Percentiles rank a stretch among this genome's conserved stretches.
Conservation (phyloP, 2,329 filamentous ascomycete genomes). For the Cryphonectria nitschkei region DNA sequence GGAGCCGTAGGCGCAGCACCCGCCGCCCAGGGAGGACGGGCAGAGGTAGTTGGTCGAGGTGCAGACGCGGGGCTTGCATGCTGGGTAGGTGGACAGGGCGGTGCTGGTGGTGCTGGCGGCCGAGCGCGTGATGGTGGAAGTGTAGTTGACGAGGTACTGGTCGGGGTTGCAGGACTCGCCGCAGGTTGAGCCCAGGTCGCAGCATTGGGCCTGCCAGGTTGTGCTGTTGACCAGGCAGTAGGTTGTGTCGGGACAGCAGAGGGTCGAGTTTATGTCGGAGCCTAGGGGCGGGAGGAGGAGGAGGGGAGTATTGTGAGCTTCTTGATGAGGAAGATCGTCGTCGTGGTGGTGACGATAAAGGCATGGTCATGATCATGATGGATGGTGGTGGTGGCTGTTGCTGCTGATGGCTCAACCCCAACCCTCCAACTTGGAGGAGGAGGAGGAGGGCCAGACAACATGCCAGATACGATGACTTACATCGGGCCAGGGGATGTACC, state of each 20-base stretch:
- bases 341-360: not conserved
- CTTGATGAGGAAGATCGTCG: not conserved
- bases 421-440: not conserved
- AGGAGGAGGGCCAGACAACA: not conserved
- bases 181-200: slow-evolving; percentile 38
- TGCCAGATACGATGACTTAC: not conserved
- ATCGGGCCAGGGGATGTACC: not conserved
- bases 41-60: slow-evolving; percentile 38
- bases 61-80: slow-evolving; percentile 42
- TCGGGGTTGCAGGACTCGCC: slow-evolving; percentile 36
- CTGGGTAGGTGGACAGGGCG: not conserved
- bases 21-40: slow-evolving; percentile 36
- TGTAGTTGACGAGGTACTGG: slow-evolving; percentile 38
- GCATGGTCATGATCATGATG: not conserved
- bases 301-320: not conserved
- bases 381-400: too few species aligned
- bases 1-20: slow-evolving; percentile 42
- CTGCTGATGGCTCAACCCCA: too few species aligned
- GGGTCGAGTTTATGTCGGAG: slow-evolving; percentile 35
- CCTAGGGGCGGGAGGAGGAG: slow-evolving; percentile 22
- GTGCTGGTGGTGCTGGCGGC: slow-evolving; percentile 17
- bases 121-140: slow-evolving; percentile 34
- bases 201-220: slow-evolving; percentile 36
- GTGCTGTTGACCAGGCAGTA: slow-evolving; percentile 40
- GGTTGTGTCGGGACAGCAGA: slow-evolving; percentile 34